phyloP scores from a whole-genome alignment of 208 protist genomes.

The Phytomonas francai region DNA sequence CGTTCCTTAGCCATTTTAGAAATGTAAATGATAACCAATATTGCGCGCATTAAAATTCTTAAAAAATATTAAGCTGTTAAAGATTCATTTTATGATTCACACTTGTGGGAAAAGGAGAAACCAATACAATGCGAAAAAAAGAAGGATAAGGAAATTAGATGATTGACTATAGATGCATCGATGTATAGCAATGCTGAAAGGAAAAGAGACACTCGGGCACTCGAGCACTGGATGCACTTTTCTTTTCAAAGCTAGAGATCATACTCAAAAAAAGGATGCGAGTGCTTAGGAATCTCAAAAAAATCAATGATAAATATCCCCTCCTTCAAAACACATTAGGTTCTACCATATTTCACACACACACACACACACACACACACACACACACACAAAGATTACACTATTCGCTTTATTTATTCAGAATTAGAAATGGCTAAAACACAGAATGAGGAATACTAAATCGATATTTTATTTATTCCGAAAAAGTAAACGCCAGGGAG shows the following conservation, averaged over 20 bases:
- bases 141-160: too few relatives aligned
- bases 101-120: not conserved
- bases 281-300: not conserved
- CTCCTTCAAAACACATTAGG: not conserved
- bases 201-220: not conserved
- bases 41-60: too few relatives aligned
- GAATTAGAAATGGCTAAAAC: conserved; percentile 11
- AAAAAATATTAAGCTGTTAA: conserved; percentile 8
- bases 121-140: not conserved
- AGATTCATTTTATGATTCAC: not conserved
- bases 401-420: conserved; percentile 9
- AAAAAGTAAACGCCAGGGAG: conserved; percentile 41
- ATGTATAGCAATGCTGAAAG: not conserved
- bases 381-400: conserved; percentile 7
- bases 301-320: not conserved
- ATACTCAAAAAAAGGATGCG: not conserved
- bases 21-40: too few relatives aligned
- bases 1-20: too few relatives aligned
- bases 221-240: not conserved
- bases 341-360: not conserved
- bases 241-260: not conserved
- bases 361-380: conserved; percentile 4
- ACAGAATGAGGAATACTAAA: conserved; percentile 9
- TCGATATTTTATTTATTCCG: conserved; percentile 10
- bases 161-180: not conserved